These are phyloP conservation scores for Acanthamoeba triangularis DNA, from an alignment of 208 protist species.

Conservation along the genomic window DNA sequence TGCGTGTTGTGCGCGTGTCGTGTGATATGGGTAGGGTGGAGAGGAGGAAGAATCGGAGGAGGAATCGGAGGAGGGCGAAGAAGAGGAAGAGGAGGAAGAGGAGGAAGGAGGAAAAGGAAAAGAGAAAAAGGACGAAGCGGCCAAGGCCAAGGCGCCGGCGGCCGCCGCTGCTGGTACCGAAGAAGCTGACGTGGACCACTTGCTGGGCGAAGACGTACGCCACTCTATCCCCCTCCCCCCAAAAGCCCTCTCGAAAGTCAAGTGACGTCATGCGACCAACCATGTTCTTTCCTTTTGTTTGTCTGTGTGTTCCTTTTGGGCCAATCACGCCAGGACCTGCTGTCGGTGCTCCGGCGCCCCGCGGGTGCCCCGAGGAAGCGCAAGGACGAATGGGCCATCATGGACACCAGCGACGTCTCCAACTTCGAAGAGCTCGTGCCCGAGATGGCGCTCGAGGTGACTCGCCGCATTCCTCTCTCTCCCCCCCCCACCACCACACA, in stretches of 20 bases:
- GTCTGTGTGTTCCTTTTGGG: not conserved
- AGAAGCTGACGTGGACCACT: not conserved
- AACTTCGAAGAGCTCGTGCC: conserved; percentile 88
- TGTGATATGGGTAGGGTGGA: not conserved
- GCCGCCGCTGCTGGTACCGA: not conserved
- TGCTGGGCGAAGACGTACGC: conserved; percentile 38
- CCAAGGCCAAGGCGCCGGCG: not conserved
- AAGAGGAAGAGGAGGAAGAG: not conserved
- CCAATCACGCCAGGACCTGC: not conserved
- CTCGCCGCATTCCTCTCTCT: no score
- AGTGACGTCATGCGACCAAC: not conserved
- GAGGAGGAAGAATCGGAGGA: conserved; percentile 14
- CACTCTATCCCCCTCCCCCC: not conserved
- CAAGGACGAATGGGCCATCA: conserved; percentile 80
- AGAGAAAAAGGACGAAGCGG: not conserved
- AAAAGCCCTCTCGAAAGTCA: not conserved
- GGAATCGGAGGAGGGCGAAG: not conserved
- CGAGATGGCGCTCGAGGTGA: conserved; percentile 84
- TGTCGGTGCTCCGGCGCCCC: not conserved
- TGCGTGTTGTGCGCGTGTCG: no score
- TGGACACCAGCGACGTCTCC: conserved; percentile 78
- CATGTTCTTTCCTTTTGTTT: not conserved
- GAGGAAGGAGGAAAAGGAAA: not conserved
- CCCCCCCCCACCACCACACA: not conserved
- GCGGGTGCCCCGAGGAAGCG: conserved; percentile 4